These are phyloP conservation scores for Penicillium sp. DNA, from an alignment of 2,329 filamentous ascomycete genomes.

Conservation along the genomic window DNA sequence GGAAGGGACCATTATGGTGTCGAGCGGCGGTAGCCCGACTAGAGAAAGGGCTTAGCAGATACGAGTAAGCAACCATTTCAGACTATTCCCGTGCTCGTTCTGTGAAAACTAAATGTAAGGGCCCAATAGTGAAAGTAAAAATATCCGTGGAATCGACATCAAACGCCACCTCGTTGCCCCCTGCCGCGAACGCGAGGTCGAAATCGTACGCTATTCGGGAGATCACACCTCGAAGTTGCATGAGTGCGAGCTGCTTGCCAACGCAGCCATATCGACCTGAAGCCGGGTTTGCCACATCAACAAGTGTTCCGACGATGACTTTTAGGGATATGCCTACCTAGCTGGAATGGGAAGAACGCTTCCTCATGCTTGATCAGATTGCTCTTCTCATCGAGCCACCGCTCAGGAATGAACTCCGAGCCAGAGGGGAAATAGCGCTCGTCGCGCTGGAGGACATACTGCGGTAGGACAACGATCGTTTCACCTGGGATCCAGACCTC, in stretches of 20 bases:
- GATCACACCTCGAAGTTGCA: background rate
- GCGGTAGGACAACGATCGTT: conserved; percentile 23
- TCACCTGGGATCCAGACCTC: conserved; percentile 35
- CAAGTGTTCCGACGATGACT: no score
- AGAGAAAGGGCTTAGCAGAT: no score
- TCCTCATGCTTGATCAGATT: conserved; percentile 16
- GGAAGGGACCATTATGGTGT: no score
- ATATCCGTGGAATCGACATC: background rate
- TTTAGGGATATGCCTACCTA: conserved; percentile 7
- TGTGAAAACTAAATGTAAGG: background rate
- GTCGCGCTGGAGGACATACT: conserved; percentile 27
- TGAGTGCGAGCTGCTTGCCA: background rate
- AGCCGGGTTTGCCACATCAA: background rate
- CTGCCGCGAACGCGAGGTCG: background rate
- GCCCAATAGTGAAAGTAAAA: background rate
- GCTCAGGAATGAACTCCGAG: conserved; percentile 32
- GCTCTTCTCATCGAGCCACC: conserved; percentile 26
- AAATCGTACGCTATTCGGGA: background rate
- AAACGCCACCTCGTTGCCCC: background rate
- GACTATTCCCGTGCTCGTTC: background rate
- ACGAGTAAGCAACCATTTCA: background rate
- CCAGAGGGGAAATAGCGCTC: conserved; percentile 19
- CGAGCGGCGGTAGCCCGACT: no score
- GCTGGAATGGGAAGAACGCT: conserved; percentile 29
- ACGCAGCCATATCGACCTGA: background rate